Base-by-base conservation (phyloP, 441 rosid genomes). In the Isatis lusitanica region DNA sequence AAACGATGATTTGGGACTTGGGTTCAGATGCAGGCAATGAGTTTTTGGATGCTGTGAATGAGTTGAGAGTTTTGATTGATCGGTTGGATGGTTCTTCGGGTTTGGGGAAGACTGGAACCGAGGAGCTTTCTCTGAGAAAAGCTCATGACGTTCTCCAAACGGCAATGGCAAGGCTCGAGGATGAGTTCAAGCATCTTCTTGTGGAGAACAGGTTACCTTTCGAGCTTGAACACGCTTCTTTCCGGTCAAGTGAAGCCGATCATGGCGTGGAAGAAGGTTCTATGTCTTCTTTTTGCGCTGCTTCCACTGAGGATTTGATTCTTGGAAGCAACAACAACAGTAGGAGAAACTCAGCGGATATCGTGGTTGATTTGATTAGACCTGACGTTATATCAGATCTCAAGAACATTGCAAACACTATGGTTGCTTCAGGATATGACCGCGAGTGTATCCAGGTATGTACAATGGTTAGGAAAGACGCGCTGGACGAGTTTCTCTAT, bases 81-180 rank as follows among this genome's bases (percentile, higher is more conserved):
- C 77, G 56, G 71, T 70, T 92, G 17, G 94, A 89, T 57, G 62
- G 66, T 57, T 78, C 74, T 71, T 18, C 9, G 6, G 53, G 75
- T 67, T 42, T 18, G 5, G 71, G 65, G 8, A 60, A 67, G 31
- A 78, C 65, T 36, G 80, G 66, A 24, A 86, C 60, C 6, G 81
- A 81, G 68, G 85, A 73, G 65, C 78, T 72, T 52, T 70, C 88
- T 31, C 33, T 90, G 13, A 76, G 82, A 39, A 86, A 82, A 78
- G 91, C 91, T 44, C 89, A 89, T 62, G 90, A 90, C 77, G 84
- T 90, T 78, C 91, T 94, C 80, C 97, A 92, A 66, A 79, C 79
- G 8, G 90, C 92, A 2, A 94, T 94, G 98, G 80, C 82, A n/a
- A 84, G 97, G 86, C 90, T 92, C 1, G 97, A 89, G 84, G 94